Evolutionary conservation across 2,329 filamentous ascomycete species (phyloP).

Genomic region (Ascochyta pisi): DNA sequence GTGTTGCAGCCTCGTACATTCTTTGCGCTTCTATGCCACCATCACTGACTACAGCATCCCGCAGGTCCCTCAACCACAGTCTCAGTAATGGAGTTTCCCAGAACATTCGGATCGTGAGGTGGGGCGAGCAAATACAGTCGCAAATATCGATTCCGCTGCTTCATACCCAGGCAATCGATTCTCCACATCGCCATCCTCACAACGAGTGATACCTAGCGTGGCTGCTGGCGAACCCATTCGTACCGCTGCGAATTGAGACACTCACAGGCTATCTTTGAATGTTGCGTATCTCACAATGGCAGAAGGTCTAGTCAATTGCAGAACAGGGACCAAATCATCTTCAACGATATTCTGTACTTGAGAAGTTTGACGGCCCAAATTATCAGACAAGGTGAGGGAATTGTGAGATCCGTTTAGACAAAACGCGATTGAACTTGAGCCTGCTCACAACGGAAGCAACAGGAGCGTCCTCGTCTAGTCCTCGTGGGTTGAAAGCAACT

Average conservation of each 20-base stretch:
- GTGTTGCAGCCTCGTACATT: conserved; percentile 14
- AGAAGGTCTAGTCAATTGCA: neutral
- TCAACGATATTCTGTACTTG: neutral
- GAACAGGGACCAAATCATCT: neutral
- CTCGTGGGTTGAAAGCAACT: too few relatives aligned
- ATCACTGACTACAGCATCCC: neutral
- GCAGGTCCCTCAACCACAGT: neutral
- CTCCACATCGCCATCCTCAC: neutral
- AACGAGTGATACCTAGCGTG: neutral
- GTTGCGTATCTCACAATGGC: too few relatives aligned
- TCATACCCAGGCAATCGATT: neutral
- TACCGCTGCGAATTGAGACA: neutral
- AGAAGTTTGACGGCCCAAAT: neutral
- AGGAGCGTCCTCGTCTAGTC: too few relatives aligned
- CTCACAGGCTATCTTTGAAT: neutral
- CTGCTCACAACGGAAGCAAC: too few relatives aligned
- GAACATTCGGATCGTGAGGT: neutral
- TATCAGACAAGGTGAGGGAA: neutral
- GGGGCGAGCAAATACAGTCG: too few relatives aligned
- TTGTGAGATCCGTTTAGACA: neutral
- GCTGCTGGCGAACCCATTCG: neutral
- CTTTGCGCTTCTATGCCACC: conserved; percentile 10
- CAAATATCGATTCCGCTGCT: neutral
- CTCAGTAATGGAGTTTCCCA: too few relatives aligned
- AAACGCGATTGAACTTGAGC: too few relatives aligned